Conservation (phyloP, 2,329 filamentous ascomycete genomes). For the Trichoderma aggressivum region DNA sequence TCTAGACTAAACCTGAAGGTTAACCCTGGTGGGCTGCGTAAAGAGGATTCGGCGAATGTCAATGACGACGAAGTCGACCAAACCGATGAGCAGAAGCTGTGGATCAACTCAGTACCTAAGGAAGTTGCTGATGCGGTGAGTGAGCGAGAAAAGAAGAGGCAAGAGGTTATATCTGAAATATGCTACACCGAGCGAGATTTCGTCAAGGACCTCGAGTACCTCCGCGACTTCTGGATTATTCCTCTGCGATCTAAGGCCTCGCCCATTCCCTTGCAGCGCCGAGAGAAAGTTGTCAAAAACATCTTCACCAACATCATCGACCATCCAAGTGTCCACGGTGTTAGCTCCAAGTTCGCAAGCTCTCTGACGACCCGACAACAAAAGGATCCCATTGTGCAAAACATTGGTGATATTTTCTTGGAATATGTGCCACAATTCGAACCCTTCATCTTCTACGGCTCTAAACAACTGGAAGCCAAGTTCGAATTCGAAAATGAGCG, state of each 20-base stretch:
- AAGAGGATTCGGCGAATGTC: slow-evolving; percentile 52
- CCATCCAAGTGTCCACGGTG: slow-evolving; percentile 72
- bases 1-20: slow-evolving; percentile 91
- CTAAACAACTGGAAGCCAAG: slow-evolving; percentile 93
- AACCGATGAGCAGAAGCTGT: slow-evolving; percentile 93
- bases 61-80: slow-evolving; percentile 80
- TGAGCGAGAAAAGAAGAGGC: slow-evolving; percentile 92
- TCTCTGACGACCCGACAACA: slow-evolving; percentile 88
- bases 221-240: slow-evolving; percentile 98
- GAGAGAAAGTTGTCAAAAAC: slow-evolving; percentile 86
- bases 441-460: slow-evolving; percentile 94
- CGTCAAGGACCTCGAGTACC: slow-evolving; percentile 96
- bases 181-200: slow-evolving; percentile 99
- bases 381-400: slow-evolving; percentile 81
- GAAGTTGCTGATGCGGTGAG: slow-evolving; percentile 87
- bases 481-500: slow-evolving; percentile 98
- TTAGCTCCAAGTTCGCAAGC: slow-evolving; percentile 85
- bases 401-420: slow-evolving; percentile 90
- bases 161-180: slow-evolving; percentile 96
- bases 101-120: slow-evolving; percentile 98
- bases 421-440: slow-evolving; percentile 90
- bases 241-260: slow-evolving; percentile 79
- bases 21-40: slow-evolving; percentile 80
- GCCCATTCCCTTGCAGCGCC: slow-evolving; percentile 81
- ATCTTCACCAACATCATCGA: slow-evolving; percentile 97